Conservation (phyloP, 2,329 filamentous ascomycete genomes). For the Xylariaceae sp. region DNA sequence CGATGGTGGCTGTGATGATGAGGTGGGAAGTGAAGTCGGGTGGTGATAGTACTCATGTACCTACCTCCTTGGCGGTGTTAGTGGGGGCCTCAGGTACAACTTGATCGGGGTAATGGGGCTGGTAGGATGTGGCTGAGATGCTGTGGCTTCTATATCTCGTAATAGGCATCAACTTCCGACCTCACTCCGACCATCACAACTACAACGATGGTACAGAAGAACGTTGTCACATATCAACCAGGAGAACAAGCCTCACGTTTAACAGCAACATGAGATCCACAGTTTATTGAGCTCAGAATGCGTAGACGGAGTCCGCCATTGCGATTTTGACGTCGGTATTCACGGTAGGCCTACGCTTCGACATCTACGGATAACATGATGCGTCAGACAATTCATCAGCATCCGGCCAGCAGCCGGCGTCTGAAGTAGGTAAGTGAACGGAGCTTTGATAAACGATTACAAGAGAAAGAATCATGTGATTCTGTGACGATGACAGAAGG, state of each 20-base stretch:
- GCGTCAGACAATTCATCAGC: too few relatives aligned
- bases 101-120: background rate
- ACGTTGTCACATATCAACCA: background rate
- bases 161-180: background rate
- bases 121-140: background rate
- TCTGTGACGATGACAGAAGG: background rate
- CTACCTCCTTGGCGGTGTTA: slow-evolving; percentile 4
- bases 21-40: slow-evolving; percentile 8
- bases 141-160: background rate
- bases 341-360: too few relatives aligned
- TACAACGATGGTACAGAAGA: background rate
- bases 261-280: background rate
- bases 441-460: too few relatives aligned
- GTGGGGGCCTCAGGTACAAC: background rate
- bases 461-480: background rate
- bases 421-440: too few relatives aligned
- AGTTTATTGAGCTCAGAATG: background rate
- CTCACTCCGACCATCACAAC: background rate
- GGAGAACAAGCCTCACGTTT: background rate
- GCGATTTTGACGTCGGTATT: too few relatives aligned
- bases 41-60: slow-evolving; percentile 1
- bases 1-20: slow-evolving; percentile 3
- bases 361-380: too few relatives aligned
- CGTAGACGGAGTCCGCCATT: too few relatives aligned
- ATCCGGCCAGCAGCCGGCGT: too few relatives aligned